Conservation (phyloP, 768 basidiomycete species). For the Tricholoma flavovirens region DNA sequence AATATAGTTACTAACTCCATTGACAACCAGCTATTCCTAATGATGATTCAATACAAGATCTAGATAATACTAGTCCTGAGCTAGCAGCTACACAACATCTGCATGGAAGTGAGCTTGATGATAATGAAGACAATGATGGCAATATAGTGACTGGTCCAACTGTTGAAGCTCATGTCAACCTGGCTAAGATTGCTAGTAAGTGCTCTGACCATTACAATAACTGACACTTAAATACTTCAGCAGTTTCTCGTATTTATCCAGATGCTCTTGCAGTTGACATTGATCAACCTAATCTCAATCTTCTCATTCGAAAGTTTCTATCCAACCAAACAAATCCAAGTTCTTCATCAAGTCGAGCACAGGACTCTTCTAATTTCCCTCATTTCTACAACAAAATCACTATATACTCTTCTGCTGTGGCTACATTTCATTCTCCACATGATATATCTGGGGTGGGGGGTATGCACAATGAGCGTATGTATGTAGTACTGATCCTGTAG, state of each 20-base stretch:
- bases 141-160: no score
- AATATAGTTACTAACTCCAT: background rate
- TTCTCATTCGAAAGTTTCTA: no score
- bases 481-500: no score
- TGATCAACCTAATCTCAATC: background rate
- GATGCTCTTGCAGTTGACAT: background rate
- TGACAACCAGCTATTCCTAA: background rate
- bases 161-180: background rate
- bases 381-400: background rate
- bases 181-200: slow-evolving; percentile 1
- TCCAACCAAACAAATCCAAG: background rate
- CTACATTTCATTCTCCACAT: slow-evolving; percentile 22
- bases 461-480: slow-evolving; percentile 21
- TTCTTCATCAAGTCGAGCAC: background rate
- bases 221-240: slow-evolving; percentile 8
- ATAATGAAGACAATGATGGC: no score
- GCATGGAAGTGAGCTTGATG: no score
- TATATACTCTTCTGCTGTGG: slow-evolving; percentile 22
- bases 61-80: background rate
- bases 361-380: background rate
- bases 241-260: background rate
- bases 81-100: no score
- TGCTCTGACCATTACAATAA: slow-evolving; percentile 5
- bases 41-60: no score
- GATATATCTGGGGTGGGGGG: slow-evolving; percentile 16